Evolutionary conservation across 1,139 yeast genomes (phyloP), one percentile per base, ranked within the genome.

Genomic region (Torulaspora pretoriensis): DNA sequence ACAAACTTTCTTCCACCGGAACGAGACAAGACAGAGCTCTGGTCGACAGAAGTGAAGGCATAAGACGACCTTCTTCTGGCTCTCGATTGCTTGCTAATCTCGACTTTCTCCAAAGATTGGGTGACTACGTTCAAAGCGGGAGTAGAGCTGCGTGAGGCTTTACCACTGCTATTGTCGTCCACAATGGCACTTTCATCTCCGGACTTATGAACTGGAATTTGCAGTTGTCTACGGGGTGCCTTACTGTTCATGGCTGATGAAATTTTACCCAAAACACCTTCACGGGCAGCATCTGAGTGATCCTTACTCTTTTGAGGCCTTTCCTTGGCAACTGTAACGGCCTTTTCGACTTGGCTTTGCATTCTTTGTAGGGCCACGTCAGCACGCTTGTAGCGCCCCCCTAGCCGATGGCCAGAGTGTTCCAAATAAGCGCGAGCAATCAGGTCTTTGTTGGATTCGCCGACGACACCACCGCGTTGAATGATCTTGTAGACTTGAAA

Each of bases 341-440:
- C 97, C 62, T 86, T 86, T 64, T 90, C 95, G 46, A 94, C 97
- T 69, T 92, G 97, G 63, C 90, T 96, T 70, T 92, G 97, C 97
- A 92, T 90, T 74, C 96, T 82, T 69, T 87, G 96, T 59, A 90
- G 75, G 1, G 97, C 97, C 55, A 90, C 84, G 65, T 88, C 96
- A n/a, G 94, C 92, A 62, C 96, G 75, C 70, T 86, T 82, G 58
- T 80, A 77, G 64, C 95, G 81, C 40, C 96, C 94, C 52, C 96
- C 94, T 48, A 86, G 72, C 68, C 94, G 80, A 64, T 88, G 95
- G 39, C 96, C 96, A 53, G 95, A 84, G 67, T 88, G 95, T 60
- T 87, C 95, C 65, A 92, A 73, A 61, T 94, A 90, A n/a, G 96
- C 95, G 63, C 87, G 89, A 12, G 97, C 97, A 71, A 90, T 84